A percentile compares a stretch with the other conserved stretches of the same genome.
phyloP scores from a whole-genome alignment of 2,329 filamentous ascomycete species.

The Xylaria sp. region DNA sequence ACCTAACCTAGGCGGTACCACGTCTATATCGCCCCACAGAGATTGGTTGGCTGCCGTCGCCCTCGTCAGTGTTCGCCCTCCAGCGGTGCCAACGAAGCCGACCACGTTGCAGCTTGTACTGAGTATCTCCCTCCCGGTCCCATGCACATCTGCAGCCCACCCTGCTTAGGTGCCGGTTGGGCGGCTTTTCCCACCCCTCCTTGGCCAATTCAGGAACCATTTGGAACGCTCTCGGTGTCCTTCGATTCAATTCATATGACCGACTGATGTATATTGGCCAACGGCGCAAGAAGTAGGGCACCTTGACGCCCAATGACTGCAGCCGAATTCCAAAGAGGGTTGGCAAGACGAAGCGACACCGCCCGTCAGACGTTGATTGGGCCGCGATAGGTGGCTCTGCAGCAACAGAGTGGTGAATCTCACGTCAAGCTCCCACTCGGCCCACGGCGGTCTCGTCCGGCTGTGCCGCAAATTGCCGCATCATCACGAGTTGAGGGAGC shows the following conservation, averaged over 20 bases:
- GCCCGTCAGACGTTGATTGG: conserved; percentile 32
- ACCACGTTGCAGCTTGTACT: conserved; percentile 53
- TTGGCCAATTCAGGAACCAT: conserved; percentile 48
- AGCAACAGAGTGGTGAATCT: conserved; percentile 44
- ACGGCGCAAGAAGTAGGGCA: conserved; percentile 33
- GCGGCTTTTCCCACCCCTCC: conserved; percentile 42
- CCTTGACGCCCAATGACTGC: conserved; percentile 46
- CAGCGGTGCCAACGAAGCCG: conserved; percentile 52
- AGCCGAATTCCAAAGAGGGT: conserved; percentile 25
- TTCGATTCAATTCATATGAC: conserved; percentile 22
- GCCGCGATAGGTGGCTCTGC: conserved; percentile 38
- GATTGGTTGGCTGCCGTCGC: conserved; percentile 43
- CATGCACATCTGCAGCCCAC: conserved; percentile 41
- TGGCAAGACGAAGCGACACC: conserved; percentile 25
- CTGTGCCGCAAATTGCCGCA: conserved; percentile 33
- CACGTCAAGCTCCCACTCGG: conserved; percentile 23
- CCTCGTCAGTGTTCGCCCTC: conserved; percentile 36
- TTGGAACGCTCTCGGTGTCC: conserved; percentile 32
- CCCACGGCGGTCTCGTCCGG: conserved; percentile 27
- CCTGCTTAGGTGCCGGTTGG: conserved; percentile 42
- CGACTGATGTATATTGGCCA: conserved; percentile 5
- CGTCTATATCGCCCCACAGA: conserved; percentile 32
- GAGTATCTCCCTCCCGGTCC: conserved; percentile 41
- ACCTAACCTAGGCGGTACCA: conserved; percentile 17
- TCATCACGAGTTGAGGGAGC: conserved; percentile 1